Evolutionary conservation across 2,329 filamentous ascomycete species (phyloP), one percentile per base, ranked within the genome.

Genomic region (Calonectria hongkongensis): DNA sequence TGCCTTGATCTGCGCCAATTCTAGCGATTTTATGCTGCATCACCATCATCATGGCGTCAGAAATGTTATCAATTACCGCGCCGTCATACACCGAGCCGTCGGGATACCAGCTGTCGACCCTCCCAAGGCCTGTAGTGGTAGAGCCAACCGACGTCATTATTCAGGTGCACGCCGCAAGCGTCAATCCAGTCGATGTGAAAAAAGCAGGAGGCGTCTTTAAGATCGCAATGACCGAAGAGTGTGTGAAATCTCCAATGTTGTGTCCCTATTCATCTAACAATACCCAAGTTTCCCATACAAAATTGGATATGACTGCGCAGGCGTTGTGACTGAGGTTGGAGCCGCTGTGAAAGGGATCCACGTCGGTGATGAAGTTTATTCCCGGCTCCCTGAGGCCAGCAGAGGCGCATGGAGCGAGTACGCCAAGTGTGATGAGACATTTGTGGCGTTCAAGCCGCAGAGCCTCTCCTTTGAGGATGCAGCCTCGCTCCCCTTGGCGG

Each of bases 161-260:
- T 47, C 83, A 81, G 60, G 85, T 88, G 10, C 80, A 86, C 66
- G 86, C 86, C 4, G 86, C 86, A 0, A 84, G 83, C 56, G 80
- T 88, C 48, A 88, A 88, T 71, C 85, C 87, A 0, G 79, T 87
- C 3, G 86, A 88, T 77, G 81, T 87, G 4, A 85, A 85, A 72
- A 83, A 82, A 65, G 86, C 85, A 0, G 77, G 78, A 18, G 85
- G 85, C 0, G 72, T 79, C 0, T 69, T 84, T 45, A 86, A 85
- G 60, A 36, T 36, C 33, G 33, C 33, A 36, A 36, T 36, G 33
- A 36, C 33, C 10, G 33, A 36, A 36, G 33, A 36, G 33, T 36
- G 33, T 12, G 33, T 36, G 10, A 36, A 36, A 36, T 36, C 10
- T 10, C 10, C 3, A 13, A 13, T 5, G 33, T 3, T 10, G 10